Conservation (phyloP, 352 stramenopile species). For the Globisporangium echinulatum region DNA sequence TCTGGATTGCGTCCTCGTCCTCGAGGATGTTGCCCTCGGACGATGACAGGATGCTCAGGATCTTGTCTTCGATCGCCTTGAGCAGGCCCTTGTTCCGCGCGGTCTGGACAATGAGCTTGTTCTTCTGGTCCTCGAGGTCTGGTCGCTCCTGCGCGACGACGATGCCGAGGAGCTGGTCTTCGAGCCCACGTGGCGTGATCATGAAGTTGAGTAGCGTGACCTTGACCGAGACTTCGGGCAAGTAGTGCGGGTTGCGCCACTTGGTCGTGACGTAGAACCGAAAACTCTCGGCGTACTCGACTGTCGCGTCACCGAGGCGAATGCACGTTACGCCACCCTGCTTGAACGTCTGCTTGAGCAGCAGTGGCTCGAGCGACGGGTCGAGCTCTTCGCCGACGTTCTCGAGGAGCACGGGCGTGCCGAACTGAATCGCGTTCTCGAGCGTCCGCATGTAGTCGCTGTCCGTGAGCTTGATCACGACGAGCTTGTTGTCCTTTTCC, state of each 20-base stretch:
- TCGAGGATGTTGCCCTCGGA: constrained; percentile 93
- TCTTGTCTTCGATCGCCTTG: constrained; percentile 94
- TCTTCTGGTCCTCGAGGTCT: constrained; percentile 91
- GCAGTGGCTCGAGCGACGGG: constrained; percentile 88
- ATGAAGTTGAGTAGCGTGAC: constrained; percentile 95
- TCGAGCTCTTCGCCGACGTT: constrained; percentile 92
- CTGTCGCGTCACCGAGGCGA: constrained; percentile 87
- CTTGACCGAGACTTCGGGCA: constrained; percentile 91
- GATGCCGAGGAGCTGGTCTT: constrained; percentile 90
- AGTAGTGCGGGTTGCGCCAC: constrained; percentile 90
- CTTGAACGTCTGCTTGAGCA: constrained; percentile 94
- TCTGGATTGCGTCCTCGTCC: constrained; percentile 90
- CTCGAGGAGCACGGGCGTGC: constrained; percentile 88
- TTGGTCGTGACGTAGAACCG: constrained; percentile 95
- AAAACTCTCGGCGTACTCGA: constrained; percentile 91
- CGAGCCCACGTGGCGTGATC: constrained; percentile 90
- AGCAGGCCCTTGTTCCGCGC: constrained; percentile 89
- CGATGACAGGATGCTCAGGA: constrained; percentile 88
- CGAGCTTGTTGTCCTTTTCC: constrained; percentile 85
- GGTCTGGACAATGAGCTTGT: constrained; percentile 89
- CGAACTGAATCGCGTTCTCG: constrained; percentile 92
- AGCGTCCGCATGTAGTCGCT: constrained; percentile 90
- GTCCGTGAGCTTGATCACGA: constrained; percentile 93
- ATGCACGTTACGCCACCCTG: constrained; percentile 90
- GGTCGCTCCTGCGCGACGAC: constrained; percentile 90